Percentiles rank a stretch among this genome's conserved stretches.
These are phyloP conservation scores for Aspergillus incahuasiensis DNA, from an alignment of 495 filamentous ascomycete species.

Conservation along the genomic window DNA sequence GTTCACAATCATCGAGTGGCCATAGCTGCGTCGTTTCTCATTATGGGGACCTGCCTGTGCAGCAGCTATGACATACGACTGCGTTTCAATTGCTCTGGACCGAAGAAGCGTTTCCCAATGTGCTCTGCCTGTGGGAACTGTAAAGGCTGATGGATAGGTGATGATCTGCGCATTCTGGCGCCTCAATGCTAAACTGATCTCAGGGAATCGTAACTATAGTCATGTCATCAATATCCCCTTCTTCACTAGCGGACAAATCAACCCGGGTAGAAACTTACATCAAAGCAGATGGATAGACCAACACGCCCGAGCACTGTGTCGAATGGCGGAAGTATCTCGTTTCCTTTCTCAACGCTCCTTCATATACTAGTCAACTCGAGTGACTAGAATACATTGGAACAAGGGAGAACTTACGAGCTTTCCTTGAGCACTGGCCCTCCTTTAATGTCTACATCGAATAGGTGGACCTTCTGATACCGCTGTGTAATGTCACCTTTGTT, in stretches of 20 bases:
- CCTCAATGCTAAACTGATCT: conserved; percentile 63
- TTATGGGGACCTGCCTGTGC: conserved; percentile 81
- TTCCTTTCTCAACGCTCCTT: conserved; percentile 58
- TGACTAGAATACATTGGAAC: neutral
- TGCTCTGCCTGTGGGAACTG: conserved; percentile 75
- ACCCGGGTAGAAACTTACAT: conserved; percentile 45
- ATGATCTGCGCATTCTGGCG: conserved; percentile 69
- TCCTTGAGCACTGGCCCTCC: conserved; percentile 60
- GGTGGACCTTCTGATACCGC: conserved; percentile 72
- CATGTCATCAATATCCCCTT: neutral
- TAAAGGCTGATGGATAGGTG: conserved; percentile 88
- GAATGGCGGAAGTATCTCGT: conserved; percentile 60
- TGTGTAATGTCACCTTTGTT: conserved; percentile 56
- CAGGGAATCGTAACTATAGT: conserved; percentile 68
- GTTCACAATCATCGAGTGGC: conserved; percentile 80
- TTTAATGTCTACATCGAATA: conserved; percentile 69
- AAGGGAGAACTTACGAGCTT: conserved; percentile 40
- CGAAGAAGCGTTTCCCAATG: conserved; percentile 81
- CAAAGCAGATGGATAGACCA: conserved; percentile 82
- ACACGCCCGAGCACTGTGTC: conserved; percentile 67
- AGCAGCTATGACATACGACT: conserved; percentile 81
- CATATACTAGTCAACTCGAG: neutral
- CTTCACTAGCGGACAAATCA: neutral
- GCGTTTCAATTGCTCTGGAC: conserved; percentile 84
- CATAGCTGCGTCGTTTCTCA: conserved; percentile 76